Evolutionary conservation across 345 rosid species (phyloP).

Genomic region (Isatis tinctoria): DNA sequence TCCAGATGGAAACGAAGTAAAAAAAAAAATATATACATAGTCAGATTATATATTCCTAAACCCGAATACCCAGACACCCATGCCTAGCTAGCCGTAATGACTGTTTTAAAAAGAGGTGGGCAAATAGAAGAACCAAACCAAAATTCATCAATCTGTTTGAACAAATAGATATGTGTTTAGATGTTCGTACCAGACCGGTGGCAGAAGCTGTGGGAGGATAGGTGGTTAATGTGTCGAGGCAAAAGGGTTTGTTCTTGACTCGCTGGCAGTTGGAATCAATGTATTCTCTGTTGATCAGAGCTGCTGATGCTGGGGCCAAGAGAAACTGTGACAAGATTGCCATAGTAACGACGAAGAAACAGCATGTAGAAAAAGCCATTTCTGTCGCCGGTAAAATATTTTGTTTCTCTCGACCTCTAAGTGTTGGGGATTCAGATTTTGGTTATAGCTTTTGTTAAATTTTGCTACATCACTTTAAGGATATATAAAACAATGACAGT

Average conservation of each 20-base stretch:
- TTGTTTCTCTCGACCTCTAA: conserved; percentile 2
- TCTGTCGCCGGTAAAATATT: neutral
- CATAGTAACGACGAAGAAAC: conserved; percentile 21
- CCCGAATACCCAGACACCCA: too few relatives aligned
- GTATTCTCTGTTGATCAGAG: neutral
- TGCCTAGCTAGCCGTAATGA: too few relatives aligned
- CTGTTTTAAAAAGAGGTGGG: too few relatives aligned
- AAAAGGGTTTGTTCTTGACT: conserved; percentile 13
- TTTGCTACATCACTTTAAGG: neutral
- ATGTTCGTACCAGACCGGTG: conserved; percentile 7
- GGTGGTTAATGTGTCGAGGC: conserved; percentile 14
- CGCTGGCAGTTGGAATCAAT: conserved; percentile 25
- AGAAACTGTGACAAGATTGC: conserved; percentile 18
- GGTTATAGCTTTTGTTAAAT: conserved; percentile 5
- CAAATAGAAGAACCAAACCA: neutral
- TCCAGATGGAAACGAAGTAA: too few relatives aligned
- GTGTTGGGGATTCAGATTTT: conserved; percentile 1
- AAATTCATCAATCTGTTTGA: neutral
- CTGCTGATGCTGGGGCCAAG: conserved; percentile 5
- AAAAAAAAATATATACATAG: too few relatives aligned
- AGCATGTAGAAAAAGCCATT: conserved; percentile 17
- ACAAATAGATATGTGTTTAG: neutral
- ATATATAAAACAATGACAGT: neutral
- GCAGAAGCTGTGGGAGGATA: conserved; percentile 22
- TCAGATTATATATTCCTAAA: too few relatives aligned